Conservation (phyloP, 2,329 filamentous ascomycete species). For the Arachnomyces sp. region DNA sequence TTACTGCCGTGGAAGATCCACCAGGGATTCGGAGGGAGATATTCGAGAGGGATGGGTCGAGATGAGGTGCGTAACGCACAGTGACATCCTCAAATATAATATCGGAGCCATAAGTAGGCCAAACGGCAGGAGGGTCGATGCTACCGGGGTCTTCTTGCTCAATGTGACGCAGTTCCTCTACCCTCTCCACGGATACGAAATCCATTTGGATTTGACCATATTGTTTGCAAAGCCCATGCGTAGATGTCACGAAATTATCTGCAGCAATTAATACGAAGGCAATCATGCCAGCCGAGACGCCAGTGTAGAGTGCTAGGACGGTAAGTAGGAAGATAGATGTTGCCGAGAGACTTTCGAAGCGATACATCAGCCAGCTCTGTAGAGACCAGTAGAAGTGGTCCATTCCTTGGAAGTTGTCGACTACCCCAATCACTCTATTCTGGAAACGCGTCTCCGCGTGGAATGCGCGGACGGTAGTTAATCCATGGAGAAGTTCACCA, state of each 20-base stretch:
- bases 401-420: constrained; percentile 86
- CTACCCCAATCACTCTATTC: constrained; percentile 66
- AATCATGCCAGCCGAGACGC: constrained; percentile 68
- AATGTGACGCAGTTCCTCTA: constrained; percentile 71
- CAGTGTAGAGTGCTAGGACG: constrained; percentile 62
- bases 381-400: constrained; percentile 94
- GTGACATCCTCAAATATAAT: constrained; percentile 70
- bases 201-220: constrained; percentile 87
- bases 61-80: constrained; percentile 67
- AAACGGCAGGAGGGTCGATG: constrained; percentile 61
- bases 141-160: constrained; percentile 64
- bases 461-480: constrained; percentile 81
- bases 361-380: constrained; percentile 74
- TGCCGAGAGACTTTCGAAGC: constrained; percentile 66
- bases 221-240: constrained; percentile 64
- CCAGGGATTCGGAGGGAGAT: constrained; percentile 68
- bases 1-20: constrained; percentile 68
- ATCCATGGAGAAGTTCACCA: constrained; percentile 72
- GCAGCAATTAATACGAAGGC: constrained; percentile 76
- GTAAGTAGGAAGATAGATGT: constrained; percentile 66
- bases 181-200: constrained; percentile 80
- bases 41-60: constrained; percentile 62
- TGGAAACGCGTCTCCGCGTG: constrained; percentile 72
- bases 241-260: constrained; percentile 54
- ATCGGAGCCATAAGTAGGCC: constrained; percentile 64